phyloP scores from a whole-genome alignment of 2,329 filamentous ascomycete genomes.

The Sporothrix schenckii region DNA sequence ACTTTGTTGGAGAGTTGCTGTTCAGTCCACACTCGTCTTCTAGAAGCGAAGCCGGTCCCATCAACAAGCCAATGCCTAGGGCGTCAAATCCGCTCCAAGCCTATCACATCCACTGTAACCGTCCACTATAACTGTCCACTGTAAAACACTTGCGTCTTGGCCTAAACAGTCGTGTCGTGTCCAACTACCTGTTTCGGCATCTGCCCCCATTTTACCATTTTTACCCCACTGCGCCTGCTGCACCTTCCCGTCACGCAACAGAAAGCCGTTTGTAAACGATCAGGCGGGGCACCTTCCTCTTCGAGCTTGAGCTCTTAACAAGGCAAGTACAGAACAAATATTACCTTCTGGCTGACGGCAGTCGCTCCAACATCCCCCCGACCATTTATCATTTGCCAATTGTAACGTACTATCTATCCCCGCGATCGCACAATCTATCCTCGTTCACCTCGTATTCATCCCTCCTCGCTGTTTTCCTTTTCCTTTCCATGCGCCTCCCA shows the following conservation, averaged over 20 bases:
- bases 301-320: neutral
- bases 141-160: too few species aligned
- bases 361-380: neutral
- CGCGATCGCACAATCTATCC: too few species aligned
- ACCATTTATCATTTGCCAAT: neutral
- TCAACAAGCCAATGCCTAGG: too few species aligned
- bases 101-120: neutral
- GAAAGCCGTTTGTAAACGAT: conserved; percentile 25
- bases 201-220: neutral
- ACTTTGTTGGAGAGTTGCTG: neutral
- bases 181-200: neutral
- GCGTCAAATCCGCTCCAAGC: neutral
- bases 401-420: too few species aligned
- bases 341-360: too few species aligned
- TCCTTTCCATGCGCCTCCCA: conserved; percentile 24
- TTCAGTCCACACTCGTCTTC: too few species aligned
- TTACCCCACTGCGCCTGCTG: conserved; percentile 1
- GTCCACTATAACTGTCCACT: neutral
- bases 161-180: neutral
- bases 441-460: neutral
- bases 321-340: too few species aligned
- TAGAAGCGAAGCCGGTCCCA: too few species aligned
- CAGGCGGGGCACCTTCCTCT: conserved; percentile 32
- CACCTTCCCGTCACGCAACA: neutral
- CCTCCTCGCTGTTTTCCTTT: neutral